phyloP scores from a whole-genome alignment of 495 filamentous ascomycete genomes.

The Niebla homalea region DNA sequence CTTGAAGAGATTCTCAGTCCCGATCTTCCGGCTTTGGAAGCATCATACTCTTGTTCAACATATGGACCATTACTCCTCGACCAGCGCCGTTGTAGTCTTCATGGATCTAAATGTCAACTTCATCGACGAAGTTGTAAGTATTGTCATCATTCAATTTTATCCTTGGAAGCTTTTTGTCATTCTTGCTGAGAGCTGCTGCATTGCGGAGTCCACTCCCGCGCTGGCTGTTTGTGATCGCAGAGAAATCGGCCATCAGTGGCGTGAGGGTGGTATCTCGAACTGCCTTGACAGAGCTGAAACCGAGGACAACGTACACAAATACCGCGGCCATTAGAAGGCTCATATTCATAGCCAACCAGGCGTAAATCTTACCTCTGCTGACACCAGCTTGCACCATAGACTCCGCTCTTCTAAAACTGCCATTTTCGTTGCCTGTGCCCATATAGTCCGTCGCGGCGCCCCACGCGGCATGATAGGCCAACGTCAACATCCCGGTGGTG shows the following conservation, averaged over 20 bases:
- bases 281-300: neutral
- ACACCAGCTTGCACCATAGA: neutral
- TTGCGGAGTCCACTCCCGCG: neutral
- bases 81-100: too few species aligned
- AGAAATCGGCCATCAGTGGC: neutral
- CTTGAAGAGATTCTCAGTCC: too few species aligned
- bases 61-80: too few species aligned
- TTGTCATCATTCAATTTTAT: neutral
- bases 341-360: neutral
- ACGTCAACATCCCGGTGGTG: neutral
- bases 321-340: neutral
- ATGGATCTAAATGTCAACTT: too few species aligned
- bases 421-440: neutral
- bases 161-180: neutral
- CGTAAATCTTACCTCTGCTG: neutral
- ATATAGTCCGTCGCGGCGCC: neutral
- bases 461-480: slow-evolving; percentile 1
- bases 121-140: neutral
- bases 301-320: neutral
- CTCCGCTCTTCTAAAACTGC: neutral
- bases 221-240: neutral
- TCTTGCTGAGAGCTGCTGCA: neutral
- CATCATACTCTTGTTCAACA: too few species aligned
- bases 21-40: too few species aligned
- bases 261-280: neutral